phyloP scores from a whole-genome alignment of 2,329 filamentous ascomycete species.

The Stachybotrys echinatus region DNA sequence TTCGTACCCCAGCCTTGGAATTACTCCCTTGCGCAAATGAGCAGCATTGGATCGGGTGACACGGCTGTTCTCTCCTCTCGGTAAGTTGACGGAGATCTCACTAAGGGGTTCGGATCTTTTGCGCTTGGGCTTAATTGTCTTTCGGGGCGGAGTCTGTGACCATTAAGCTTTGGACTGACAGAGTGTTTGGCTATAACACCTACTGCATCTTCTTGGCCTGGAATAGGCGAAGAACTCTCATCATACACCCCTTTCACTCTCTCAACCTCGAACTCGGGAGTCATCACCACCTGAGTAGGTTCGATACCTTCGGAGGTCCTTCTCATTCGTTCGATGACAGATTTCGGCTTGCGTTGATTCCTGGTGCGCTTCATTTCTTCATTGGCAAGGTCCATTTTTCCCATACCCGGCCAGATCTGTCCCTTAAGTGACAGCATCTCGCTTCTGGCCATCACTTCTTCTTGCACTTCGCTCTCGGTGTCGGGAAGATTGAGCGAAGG shows the following conservation, averaged over 20 bases:
- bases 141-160: constrained; percentile 21
- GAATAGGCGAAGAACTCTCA: constrained; percentile 46
- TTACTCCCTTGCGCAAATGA: constrained; percentile 11
- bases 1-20: constrained; percentile 10
- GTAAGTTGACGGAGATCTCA: constrained; percentile 29
- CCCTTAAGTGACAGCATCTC: constrained; percentile 56
- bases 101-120: constrained; percentile 24
- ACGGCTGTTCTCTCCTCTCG: constrained; percentile 17
- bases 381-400: constrained; percentile 74
- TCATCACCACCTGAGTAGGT: constrained; percentile 61
- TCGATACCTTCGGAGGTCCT: constrained; percentile 58
- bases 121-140: constrained; percentile 20
- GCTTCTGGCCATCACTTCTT: constrained; percentile 16
- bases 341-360: constrained; percentile 73
- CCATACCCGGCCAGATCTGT: constrained; percentile 71
- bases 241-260: constrained; percentile 55
- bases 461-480: constrained; percentile 19
- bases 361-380: constrained; percentile 67
- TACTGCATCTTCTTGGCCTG: constrained; percentile 37
- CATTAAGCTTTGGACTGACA: constrained; percentile 6
- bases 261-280: constrained; percentile 42
- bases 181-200: constrained; percentile 11
- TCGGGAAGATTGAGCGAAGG: constrained; percentile 20
- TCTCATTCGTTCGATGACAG: constrained; percentile 63
- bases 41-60: constrained; percentile 10